Evolutionary conservation across 352 stramenopile genomes (phyloP).

Genomic region (Phytophthora lateralis): DNA sequence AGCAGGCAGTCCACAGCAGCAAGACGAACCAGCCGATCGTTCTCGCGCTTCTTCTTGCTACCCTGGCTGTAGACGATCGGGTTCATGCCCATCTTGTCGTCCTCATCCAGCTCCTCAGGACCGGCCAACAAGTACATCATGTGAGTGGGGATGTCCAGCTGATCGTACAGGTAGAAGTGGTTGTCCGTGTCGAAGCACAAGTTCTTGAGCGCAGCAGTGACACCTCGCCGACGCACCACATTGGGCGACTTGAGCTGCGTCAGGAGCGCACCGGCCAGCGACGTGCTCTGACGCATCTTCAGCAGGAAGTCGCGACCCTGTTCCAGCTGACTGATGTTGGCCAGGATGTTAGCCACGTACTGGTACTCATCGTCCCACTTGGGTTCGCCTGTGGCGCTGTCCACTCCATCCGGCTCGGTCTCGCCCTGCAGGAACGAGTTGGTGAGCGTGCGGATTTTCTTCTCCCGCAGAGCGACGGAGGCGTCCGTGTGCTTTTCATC

Average conservation of each 20-base stretch:
- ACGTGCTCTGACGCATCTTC: constrained; percentile 70
- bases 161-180: constrained; percentile 89
- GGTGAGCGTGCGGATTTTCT: constrained; percentile 82
- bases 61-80: constrained; percentile 75
- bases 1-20: constrained; percentile 75
- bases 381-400: constrained; percentile 68
- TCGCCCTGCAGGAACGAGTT: constrained; percentile 73
- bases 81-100: constrained; percentile 86
- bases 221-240: constrained; percentile 76
- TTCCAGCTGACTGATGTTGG: constrained; percentile 86
- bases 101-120: constrained; percentile 74
- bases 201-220: constrained; percentile 76
- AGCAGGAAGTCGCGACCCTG: constrained; percentile 81
- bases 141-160: constrained; percentile 82
- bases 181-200: constrained; percentile 90
- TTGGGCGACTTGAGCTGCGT: constrained; percentile 84
- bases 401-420: constrained; percentile 78
- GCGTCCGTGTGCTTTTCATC: constrained; percentile 51
- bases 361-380: constrained; percentile 91
- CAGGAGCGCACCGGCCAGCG: constrained; percentile 67
- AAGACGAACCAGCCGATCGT: constrained; percentile 75
- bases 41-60: constrained; percentile 85
- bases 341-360: constrained; percentile 86
- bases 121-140: constrained; percentile 77
- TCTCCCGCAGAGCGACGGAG: constrained; percentile 67